Evolutionary conservation across 306 rosid genomes (phyloP).

Genomic region (Arachis hypogaea): DNA sequence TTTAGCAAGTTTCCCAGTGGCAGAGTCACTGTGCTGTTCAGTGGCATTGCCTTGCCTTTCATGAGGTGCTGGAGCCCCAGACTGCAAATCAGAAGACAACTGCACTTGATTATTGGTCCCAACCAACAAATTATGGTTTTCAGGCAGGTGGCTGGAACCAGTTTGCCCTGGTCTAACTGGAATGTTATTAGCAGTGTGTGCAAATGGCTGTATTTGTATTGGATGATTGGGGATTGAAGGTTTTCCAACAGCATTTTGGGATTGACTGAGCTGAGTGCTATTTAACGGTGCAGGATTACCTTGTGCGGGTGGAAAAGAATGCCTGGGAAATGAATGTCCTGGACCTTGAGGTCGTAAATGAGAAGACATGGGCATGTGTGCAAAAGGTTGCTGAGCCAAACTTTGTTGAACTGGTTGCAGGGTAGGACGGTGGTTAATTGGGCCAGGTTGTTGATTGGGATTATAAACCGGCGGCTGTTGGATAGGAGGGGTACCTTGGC

Average conservation of each 20-base stretch:
- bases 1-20: conserved; percentile 47
- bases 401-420: conserved; percentile 63
- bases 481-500: conserved; percentile 56
- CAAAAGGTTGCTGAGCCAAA: conserved; percentile 57
- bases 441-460: conserved; percentile 69
- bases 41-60: conserved; percentile 45
- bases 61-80: conserved; percentile 42
- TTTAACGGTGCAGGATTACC: conserved; percentile 52
- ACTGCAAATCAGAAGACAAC: conserved; percentile 42
- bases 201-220: conserved; percentile 55
- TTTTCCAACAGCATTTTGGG: conserved; percentile 69
- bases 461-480: conserved; percentile 58
- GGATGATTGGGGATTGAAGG: conserved; percentile 59
- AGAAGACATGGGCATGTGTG: conserved; percentile 57
- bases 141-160: conserved; percentile 49
- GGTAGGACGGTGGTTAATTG: conserved; percentile 59
- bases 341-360: conserved; percentile 64
- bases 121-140: conserved; percentile 53
- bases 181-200: conserved; percentile 54
- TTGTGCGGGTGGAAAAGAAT: conserved; percentile 56
- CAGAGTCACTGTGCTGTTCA: conserved; percentile 46
- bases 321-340: conserved; percentile 58
- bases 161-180: conserved; percentile 59
- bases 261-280: conserved; percentile 50
- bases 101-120: conserved; percentile 56